Evolutionary conservation across 1,284 basidiomycete genomes (phyloP), one percentile per base, ranked within the genome.

Genomic region (Cryptococcus sp.): DNA sequence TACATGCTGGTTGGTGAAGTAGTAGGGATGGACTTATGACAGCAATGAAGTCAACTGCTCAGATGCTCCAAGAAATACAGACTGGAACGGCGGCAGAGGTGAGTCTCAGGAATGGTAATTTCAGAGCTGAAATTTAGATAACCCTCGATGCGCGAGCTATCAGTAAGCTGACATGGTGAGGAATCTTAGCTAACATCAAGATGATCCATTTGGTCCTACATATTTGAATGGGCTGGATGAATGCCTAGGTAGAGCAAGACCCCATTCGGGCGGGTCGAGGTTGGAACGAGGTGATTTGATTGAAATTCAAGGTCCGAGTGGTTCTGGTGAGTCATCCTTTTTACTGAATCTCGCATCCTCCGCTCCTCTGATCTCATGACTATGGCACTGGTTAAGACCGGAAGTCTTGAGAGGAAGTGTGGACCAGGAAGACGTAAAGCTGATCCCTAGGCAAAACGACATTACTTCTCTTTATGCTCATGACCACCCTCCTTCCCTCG

Each of bases 201-300:
- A 64, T 9, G 57, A 57, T 11, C 73, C 73, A 0, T 67, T 67
- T 1, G 74, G 74, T 4, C 70, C 69, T 4, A 70, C 68, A 0
- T 74, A 67, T 49, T 52, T 74, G 2, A 63, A 62, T 9, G 45
- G 58, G 13, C 63, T 76, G 2, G 74, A 76, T 54, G 48, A 54
- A 13, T 47, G 56, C 7, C 53, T 76, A 7, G 48, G 62, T 1
- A 46, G 56, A 0, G 58, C 60, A 4, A 56, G 71, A 16, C 62
- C 60, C 4, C 67, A 67, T 51, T 45, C 42, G 0, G 67, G 61
- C 11, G 56, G 56, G 1, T 73, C 73, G 3, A 56, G 56, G 0
- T 53, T 76, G 19, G 67, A 67, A 37, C 59, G 71, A 39, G 74
- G 73, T n/a, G 74, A 76, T 52, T 50, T 76, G 23, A 40, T 74